Conservation (phyloP, 2,329 filamentous ascomycete genomes). For the Fusarium sp. region DNA sequence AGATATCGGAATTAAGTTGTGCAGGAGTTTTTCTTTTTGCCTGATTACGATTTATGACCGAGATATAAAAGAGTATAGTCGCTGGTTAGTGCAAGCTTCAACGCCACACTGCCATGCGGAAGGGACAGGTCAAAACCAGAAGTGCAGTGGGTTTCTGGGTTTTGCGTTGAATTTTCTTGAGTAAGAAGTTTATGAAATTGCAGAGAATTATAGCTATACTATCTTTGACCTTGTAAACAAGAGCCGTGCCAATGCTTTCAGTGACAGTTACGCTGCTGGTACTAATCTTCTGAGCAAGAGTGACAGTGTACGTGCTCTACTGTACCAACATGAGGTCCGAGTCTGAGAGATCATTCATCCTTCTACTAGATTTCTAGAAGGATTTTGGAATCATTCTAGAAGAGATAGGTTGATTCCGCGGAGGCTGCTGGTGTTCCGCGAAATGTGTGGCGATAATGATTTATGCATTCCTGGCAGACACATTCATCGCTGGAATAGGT, state of each 20-base stretch:
- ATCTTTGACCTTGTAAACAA: not conserved
- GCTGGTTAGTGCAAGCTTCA: slow-evolving; percentile 35
- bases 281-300: not conserved
- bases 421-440: not conserved
- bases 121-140: slow-evolving; percentile 15
- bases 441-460: not conserved
- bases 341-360: not conserved
- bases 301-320: not conserved
- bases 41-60: slow-evolving; percentile 24
- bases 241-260: not conserved
- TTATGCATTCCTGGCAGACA: not conserved
- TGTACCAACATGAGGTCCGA: not conserved
- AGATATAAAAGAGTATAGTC: slow-evolving; percentile 1
- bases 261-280: not conserved
- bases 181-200: not conserved
- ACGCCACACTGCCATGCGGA: slow-evolving; percentile 15
- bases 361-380: slow-evolving; percentile 1
- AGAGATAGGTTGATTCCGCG: not conserved
- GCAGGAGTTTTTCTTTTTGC: slow-evolving; percentile 3
- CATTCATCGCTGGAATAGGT: not conserved
- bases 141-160: slow-evolving; percentile 46
- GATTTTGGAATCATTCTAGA: not conserved
- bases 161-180: slow-evolving; percentile 2
- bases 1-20: not conserved
- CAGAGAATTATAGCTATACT: not conserved